These are phyloP conservation scores for Porcisia hertigi DNA, from an alignment of 208 protist species.

Conservation along the genomic window DNA sequence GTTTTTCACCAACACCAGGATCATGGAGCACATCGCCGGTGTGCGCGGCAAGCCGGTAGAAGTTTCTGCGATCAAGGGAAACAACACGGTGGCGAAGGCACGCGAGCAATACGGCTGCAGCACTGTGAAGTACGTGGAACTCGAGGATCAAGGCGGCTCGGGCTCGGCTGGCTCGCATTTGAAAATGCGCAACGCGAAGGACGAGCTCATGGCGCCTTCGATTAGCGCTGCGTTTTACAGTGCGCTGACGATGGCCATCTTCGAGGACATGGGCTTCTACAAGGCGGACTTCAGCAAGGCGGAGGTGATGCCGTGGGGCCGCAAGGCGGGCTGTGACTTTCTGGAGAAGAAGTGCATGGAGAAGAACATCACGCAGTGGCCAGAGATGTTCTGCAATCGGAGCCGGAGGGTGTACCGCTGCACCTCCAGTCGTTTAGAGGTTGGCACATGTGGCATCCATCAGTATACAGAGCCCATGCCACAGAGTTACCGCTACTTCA, in stretches of 20 bases:
- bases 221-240: slow-evolving; percentile 41
- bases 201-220: slow-evolving; percentile 83
- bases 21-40: slow-evolving; percentile 2
- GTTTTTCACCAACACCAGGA: slow-evolving; percentile 18
- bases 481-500: too few species aligned
- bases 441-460: too few species aligned
- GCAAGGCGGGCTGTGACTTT: slow-evolving; percentile 59
- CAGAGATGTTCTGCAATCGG: too few species aligned
- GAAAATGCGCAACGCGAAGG: slow-evolving; percentile 72
- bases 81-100: slow-evolving; percentile 34
- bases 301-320: slow-evolving; percentile 74
- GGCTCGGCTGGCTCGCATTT: slow-evolving; percentile 80
- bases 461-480: too few species aligned
- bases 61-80: slow-evolving; percentile 33
- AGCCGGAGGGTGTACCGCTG: too few species aligned
- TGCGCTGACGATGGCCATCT: slow-evolving; percentile 74
- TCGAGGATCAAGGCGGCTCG: slow-evolving; percentile 66
- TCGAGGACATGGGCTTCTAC: slow-evolving; percentile 87
- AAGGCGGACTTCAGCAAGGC: slow-evolving; percentile 57
- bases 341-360: slow-evolving; percentile 44
- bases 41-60: slow-evolving; percentile 40
- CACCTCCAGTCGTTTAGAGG: too few species aligned
- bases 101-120: slow-evolving; percentile 69
- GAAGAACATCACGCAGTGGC: slow-evolving; percentile 9
- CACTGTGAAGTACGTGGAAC: slow-evolving; percentile 55